Percentiles rank a stretch among this genome's conserved stretches.
These are phyloP conservation scores for Penicillium sp. DNA, from an alignment of 2,329 filamentous ascomycete genomes.

Conservation along the genomic window DNA sequence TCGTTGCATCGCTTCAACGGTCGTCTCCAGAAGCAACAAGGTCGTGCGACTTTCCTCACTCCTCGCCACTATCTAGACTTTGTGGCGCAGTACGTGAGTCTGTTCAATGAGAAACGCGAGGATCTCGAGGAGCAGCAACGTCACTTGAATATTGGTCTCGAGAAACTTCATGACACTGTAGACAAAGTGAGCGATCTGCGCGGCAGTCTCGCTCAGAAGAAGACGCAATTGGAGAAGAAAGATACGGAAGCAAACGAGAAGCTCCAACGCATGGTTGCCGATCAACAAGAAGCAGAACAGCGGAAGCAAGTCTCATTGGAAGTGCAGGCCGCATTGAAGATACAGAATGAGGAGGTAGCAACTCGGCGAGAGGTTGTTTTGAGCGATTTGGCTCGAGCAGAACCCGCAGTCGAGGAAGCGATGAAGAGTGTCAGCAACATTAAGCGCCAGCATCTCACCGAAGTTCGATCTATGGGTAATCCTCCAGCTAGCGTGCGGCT, in stretches of 20 bases:
- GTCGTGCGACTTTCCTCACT: conserved; percentile 88
- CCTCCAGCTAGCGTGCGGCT: conserved; percentile 88
- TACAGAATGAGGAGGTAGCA: conserved; percentile 86
- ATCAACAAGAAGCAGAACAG: conserved; percentile 92
- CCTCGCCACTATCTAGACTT: conserved; percentile 98
- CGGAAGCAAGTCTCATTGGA: conserved; percentile 85
- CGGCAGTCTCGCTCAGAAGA: conserved; percentile 89
- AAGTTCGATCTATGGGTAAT: conserved; percentile 95
- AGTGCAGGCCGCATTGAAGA: conserved; percentile 82
- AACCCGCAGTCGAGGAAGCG: conserved; percentile 89
- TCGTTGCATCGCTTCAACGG: conserved; percentile 88
- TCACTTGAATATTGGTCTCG: conserved; percentile 95
- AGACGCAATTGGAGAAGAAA: conserved; percentile 88
- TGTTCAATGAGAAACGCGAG: conserved; percentile 98
- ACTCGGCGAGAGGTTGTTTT: conserved; percentile 80
- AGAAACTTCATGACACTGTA: conserved; percentile 94
- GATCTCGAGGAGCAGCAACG: conserved; percentile 98
- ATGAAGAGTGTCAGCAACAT: conserved; percentile 98
- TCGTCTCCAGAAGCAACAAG: conserved; percentile 87
- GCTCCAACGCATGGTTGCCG: conserved; percentile 92
- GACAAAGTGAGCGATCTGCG: conserved; percentile 94
- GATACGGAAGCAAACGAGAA: conserved; percentile 97
- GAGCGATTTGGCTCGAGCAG: conserved; percentile 82
- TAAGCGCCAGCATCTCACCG: conserved; percentile 93
- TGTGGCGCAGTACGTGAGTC: conserved; percentile 92